A percentile compares a stretch with the other conserved stretches of the same genome.
Conservation (phyloP, 1,284 basidiomycete genomes). For the Pseudozyma hubeiensis region DNA sequence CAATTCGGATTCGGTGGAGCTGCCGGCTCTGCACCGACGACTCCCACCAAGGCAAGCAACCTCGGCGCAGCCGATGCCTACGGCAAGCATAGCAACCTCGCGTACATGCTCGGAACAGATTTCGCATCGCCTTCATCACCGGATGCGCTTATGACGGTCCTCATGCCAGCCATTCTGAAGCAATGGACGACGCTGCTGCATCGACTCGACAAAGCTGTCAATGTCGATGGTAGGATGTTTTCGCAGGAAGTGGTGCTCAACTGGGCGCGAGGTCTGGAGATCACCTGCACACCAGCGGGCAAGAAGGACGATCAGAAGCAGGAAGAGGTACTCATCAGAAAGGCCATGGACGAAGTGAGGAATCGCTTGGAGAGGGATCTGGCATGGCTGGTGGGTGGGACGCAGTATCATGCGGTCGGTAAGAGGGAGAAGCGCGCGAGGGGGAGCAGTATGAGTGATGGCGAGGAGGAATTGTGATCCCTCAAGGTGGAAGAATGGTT, state of each 20-base stretch:
- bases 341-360: slow-evolving; percentile 51
- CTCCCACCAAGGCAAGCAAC: slow-evolving; percentile 10
- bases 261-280: slow-evolving; percentile 55
- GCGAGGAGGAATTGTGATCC: slow-evolving; percentile 32
- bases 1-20: slow-evolving; percentile 26
- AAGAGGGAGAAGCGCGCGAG: slow-evolving; percentile 29
- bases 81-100: slow-evolving; percentile 40
- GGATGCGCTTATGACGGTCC: slow-evolving; percentile 55
- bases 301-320: slow-evolving; percentile 21
- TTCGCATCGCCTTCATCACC: slow-evolving; percentile 45
- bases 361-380: slow-evolving; percentile 52
- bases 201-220: slow-evolving; percentile 54
- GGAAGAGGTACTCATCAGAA: slow-evolving; percentile 45
- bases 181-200: slow-evolving; percentile 60
- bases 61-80: slow-evolving; percentile 15
- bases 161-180: slow-evolving; percentile 57
- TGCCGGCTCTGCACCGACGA: background rate
- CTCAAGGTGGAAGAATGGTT: too few relatives aligned
- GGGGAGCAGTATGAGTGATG: slow-evolving; percentile 43
- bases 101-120: slow-evolving; percentile 26
- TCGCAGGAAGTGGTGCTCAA: slow-evolving; percentile 56
- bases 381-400: slow-evolving; percentile 53
- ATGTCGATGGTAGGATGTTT: slow-evolving; percentile 64
- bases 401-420: slow-evolving; percentile 11
- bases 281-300: slow-evolving; percentile 3